These are phyloP conservation scores for Gossypium schwendimanii DNA, from an alignment of 441 rosid species.

Conservation along the genomic window DNA sequence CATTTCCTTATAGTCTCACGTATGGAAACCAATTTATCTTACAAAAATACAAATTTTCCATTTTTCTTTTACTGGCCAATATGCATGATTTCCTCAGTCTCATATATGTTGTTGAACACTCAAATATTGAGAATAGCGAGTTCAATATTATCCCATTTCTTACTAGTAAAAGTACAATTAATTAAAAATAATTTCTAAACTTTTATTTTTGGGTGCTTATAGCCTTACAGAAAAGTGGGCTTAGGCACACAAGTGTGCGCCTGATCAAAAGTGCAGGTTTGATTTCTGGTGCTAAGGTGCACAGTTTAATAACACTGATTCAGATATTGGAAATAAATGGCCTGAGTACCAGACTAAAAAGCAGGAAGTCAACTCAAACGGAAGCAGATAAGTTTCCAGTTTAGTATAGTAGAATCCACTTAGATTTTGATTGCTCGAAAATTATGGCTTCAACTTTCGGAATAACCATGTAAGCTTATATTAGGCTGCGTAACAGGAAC, in stretches of 20 bases:
- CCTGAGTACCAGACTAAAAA: neutral
- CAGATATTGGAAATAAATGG: neutral
- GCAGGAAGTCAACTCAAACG: neutral
- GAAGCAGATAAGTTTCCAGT: neutral
- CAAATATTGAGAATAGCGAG: no score
- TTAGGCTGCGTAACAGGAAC: neutral
- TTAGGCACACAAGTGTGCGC: no score
- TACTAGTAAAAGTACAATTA: no score
- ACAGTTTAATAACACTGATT: neutral
- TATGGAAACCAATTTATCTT: neutral
- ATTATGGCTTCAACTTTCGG: neutral
- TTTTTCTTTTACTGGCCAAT: neutral
- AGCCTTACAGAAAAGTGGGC: neutral
- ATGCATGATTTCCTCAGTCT: neutral
- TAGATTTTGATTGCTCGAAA: neutral
- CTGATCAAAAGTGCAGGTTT: no score
- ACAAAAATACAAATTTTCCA: neutral
- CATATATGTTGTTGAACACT: neutral
- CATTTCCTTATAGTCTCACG: neutral
- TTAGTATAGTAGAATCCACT: neutral
- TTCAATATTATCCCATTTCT: no score
- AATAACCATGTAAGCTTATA: neutral
- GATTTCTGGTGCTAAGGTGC: neutral
- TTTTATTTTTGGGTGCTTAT: neutral
- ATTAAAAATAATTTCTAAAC: neutral